These are phyloP conservation scores for Chlorella sp. DNA, from an alignment of 139 green algal genomes.

Conservation along the genomic window DNA sequence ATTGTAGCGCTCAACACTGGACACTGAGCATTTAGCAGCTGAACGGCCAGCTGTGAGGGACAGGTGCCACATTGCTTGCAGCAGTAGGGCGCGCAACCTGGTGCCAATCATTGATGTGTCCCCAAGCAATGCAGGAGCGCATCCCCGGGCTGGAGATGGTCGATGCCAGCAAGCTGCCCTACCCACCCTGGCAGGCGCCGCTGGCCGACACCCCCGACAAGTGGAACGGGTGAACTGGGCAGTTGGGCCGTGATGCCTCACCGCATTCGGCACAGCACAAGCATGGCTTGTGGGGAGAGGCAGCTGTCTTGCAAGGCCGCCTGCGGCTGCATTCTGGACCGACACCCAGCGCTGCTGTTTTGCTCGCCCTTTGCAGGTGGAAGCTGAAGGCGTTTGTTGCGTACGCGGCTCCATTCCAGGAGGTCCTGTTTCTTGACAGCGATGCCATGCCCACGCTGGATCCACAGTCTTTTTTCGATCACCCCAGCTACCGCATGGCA, in stretches of 20 bases:
- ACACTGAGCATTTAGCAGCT: too few species aligned
- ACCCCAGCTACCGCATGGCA: constrained; percentile 4
- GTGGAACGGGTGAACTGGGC: background rate
- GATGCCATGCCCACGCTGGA: constrained; percentile 42
- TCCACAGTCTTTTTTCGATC: constrained; percentile 44
- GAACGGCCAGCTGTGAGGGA: too few species aligned
- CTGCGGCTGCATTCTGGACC: too few species aligned
- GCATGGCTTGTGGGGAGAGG: background rate
- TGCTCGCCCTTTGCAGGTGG: background rate
- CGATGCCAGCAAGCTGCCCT: constrained; percentile 13
- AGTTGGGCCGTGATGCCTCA: background rate
- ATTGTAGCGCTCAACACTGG: too few species aligned
- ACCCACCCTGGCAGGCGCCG: background rate
- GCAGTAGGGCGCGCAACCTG: too few species aligned
- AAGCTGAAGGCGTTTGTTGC: constrained; percentile 45
- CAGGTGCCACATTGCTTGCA: too few species aligned
- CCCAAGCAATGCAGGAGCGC: background rate
- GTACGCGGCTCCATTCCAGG: constrained; percentile 31
- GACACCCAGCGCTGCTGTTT: background rate
- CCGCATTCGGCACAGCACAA: background rate
- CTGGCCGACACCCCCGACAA: background rate
- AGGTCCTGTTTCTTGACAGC: constrained; percentile 52
- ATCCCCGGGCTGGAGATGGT: background rate
- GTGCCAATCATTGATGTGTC: background rate
- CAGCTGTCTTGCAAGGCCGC: too few species aligned